Conservation (phyloP, 2,329 filamentous ascomycete genomes). For the Pestalotiopsis sp. region DNA sequence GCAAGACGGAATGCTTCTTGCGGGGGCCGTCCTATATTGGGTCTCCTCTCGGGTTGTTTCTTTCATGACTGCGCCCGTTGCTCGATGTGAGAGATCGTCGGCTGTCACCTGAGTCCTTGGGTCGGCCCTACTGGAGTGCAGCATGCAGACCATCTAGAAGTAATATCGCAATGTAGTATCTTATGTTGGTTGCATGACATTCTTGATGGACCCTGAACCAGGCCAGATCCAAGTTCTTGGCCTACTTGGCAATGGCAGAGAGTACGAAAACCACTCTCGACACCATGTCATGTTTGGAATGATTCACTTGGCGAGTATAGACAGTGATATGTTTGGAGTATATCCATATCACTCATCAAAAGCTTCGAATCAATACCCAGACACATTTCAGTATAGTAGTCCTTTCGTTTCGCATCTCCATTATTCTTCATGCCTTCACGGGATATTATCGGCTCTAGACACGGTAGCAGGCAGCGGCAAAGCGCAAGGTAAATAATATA, state of each 20-base stretch:
- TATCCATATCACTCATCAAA: too few species aligned
- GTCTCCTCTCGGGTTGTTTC: not conserved
- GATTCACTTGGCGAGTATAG: not conserved
- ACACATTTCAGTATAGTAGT: not conserved
- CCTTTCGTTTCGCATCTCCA: not conserved
- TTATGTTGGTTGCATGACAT: constrained; percentile 24
- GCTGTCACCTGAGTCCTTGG: not conserved
- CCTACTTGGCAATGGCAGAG: not conserved
- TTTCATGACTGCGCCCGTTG: not conserved
- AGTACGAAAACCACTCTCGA: not conserved
- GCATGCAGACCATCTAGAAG: constrained; percentile 10
- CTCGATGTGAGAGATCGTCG: not conserved
- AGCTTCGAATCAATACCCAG: not conserved
- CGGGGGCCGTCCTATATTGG: not conserved
- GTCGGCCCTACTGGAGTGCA: not conserved
- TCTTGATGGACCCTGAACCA: constrained; percentile 19
- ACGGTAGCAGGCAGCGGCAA: not conserved
- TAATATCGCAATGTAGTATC: constrained; percentile 23
- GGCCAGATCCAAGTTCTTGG: constrained; percentile 13
- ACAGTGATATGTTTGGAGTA: too few species aligned
- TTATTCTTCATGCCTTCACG: not conserved
- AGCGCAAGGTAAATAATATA: constrained; percentile 18
- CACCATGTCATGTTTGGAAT: not conserved
- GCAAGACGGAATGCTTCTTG: not conserved
- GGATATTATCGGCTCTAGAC: not conserved